Base-by-base conservation (phyloP, 1,284 basidiomycete genomes). In the Quambalaria eucalypti region DNA sequence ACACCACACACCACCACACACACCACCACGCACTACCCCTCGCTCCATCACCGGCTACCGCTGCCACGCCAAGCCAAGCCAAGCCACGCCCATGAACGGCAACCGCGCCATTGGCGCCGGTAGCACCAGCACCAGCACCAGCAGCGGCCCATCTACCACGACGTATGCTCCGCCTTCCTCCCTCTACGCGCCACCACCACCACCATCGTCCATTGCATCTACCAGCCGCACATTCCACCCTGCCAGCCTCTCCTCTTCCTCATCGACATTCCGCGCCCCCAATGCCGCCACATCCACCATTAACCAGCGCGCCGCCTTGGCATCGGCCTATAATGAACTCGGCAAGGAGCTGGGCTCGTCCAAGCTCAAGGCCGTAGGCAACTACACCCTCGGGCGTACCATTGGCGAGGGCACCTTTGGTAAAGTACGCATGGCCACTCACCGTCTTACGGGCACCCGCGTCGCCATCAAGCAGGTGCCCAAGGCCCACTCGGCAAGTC, bases 401-500 rank as follows among this genome's bases (percentile, higher is more conserved):
- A 96, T 98, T 65, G 93, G 93, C 48, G 90, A 97, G 84, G 93
- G 93, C 86, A 69, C 69, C 82, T 78, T 90, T 76, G 91, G 91
- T 51, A 92, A 90, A 73, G 91, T 95, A 25, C 85, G 91, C 52
- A 81, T 96, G 72, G 91, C 89, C 48, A 90, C 87, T 1, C 91
- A 96, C 76, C 87, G 91, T 57, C 81, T 93, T 49, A 90, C 90
- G 31, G 64, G 61, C 48, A 60, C 57, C 6, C 62, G 59, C 16
- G 61, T 96, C 61, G 93, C 93, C 51, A 87, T 98, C 78, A 98
- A 98, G 79, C 92, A 97, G 78, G 90, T 98, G 60, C 90, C 93
- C 33, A 97, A 97, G 78, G 90, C 49, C 81, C 90, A 26, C 39
- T 74, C 59, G 50, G 76, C 62, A 83, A 88, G 47, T 49, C 82